Conservation (phyloP, 2,329 filamentous ascomycete genomes). For the Dothidotthia symphoricarpi region DNA sequence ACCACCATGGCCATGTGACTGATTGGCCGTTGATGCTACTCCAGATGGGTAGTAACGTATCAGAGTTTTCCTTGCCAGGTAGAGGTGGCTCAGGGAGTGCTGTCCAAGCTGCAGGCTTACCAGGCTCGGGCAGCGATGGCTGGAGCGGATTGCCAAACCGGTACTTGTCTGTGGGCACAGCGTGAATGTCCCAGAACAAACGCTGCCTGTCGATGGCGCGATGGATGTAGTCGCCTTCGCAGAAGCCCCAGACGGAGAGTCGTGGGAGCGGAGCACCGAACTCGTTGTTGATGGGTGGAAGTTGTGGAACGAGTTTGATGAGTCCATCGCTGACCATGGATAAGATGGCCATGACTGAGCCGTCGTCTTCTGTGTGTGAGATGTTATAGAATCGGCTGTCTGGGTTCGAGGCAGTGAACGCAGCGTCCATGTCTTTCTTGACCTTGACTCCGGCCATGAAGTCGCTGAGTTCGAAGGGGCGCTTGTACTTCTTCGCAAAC, state of each 20-base stretch:
- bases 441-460: slow-evolving; percentile 56
- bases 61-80: slow-evolving; percentile 27
- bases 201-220: slow-evolving; percentile 65
- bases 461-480: slow-evolving; percentile 46
- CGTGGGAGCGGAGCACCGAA: slow-evolving; percentile 43
- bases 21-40: slow-evolving; percentile 64
- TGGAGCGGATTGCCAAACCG: slow-evolving; percentile 56
- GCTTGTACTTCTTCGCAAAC: slow-evolving; percentile 58
- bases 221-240: slow-evolving; percentile 69
- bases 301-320: slow-evolving; percentile 53
- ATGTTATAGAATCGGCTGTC: slow-evolving; percentile 44
- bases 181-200: slow-evolving; percentile 62
- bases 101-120: slow-evolving; percentile 15
- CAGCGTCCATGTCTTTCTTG: slow-evolving; percentile 60
- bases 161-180: slow-evolving; percentile 60
- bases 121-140: slow-evolving; percentile 36
- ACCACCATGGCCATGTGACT: slow-evolving; percentile 60
- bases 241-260: slow-evolving; percentile 64
- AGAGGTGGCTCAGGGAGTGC: slow-evolving; percentile 29
- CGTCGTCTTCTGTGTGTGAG: slow-evolving; percentile 60
- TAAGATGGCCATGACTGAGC: slow-evolving; percentile 64
- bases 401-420: slow-evolving; percentile 44
- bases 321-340: slow-evolving; percentile 63
- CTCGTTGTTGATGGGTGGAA: slow-evolving; percentile 57
- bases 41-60: slow-evolving; percentile 66